Evolutionary conservation across 148 eudicot species (phyloP), one percentile per base, ranked within the genome.

Genomic region (Persicaria tinctoria): DNA sequence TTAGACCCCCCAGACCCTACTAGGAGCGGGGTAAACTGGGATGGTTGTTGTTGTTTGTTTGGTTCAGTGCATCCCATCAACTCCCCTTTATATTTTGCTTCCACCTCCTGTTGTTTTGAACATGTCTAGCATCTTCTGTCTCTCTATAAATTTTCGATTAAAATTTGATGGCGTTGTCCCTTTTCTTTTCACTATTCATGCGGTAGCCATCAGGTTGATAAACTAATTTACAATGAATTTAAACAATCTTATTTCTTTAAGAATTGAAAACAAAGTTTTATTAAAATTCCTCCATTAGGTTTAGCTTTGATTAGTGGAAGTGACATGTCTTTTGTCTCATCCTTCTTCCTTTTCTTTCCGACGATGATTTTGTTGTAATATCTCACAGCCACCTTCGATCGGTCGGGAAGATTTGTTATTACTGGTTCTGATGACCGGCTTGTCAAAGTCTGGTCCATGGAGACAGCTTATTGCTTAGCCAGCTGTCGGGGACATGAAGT

Each of bases 401-500:
- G 92, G 66, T 89, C 90, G 11, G 97, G 99, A 74, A 90, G 99
- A 86, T 88, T 82, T 82, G 99, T 92, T 62, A 92, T 95, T 41
- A 95, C 99, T 80, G 99, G 97, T 70, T 89, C 99, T 72, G 99
- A 95, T 84, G 99, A 95, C 45, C 97, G 96, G 56, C 99, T 95
- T 75, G 96, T 95, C 17, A 95, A 95, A 78, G 84, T 95, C 78
- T 95, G 99, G 99, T 95, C 96, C 71, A 92, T 92, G 97, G 99
- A 95, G 84, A 92, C 96, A 77, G 93, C 96, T 20, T 89, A 85
- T 83, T 90, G 96, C 88, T 88, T 95, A 83, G 96, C 94, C 46
- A 95, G 99, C 90, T 95, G 99, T 62, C 97, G 98, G 76, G 99
- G 99, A 47, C 99, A 95, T 86, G 97, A 95, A 80, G 99, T 95